These are phyloP conservation scores for Suillus paluster DNA, from an alignment of 768 basidiomycete species.

Conservation along the genomic window DNA sequence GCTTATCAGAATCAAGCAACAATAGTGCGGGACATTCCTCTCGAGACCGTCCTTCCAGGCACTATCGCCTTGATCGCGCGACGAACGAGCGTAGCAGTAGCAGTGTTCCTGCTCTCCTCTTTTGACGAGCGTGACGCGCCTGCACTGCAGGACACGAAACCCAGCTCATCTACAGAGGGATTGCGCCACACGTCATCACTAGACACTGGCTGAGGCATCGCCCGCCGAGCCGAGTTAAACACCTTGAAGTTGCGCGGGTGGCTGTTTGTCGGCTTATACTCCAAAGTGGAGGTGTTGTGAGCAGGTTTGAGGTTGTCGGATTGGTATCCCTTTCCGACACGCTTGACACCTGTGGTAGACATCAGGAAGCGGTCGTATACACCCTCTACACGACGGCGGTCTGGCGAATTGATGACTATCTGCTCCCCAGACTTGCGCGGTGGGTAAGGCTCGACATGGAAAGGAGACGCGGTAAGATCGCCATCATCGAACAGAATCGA, in stretches of 20 bases:
- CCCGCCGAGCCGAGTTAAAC: conserved; percentile 44
- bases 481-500: conserved; percentile 40
- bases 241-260: conserved; percentile 32
- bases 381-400: conserved; percentile 64
- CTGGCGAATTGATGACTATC: conserved; percentile 54
- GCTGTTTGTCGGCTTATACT: conserved; percentile 19
- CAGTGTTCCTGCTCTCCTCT: conserved; percentile 51
- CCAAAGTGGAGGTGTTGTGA: conserved; percentile 33
- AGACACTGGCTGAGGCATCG: conserved; percentile 76
- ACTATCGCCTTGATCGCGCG: conserved; percentile 81
- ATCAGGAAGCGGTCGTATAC: conserved; percentile 85
- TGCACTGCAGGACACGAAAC: conserved; percentile 48
- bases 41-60: conserved; percentile 60
- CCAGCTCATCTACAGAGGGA: conserved; percentile 68
- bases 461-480: conserved; percentile 63
- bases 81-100: conserved; percentile 60
- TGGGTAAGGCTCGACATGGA: conserved; percentile 69
- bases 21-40: conserved; percentile 50
- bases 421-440: conserved; percentile 44
- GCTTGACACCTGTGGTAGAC: conserved; percentile 81
- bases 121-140: conserved; percentile 36
- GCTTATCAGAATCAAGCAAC: conserved; percentile 21
- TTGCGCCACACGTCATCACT: conserved; percentile 58
- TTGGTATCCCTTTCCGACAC: conserved; percentile 81
- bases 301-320: conserved; percentile 61